Conservation (phyloP, 139 green algal species). For the Microglena sp. region DNA sequence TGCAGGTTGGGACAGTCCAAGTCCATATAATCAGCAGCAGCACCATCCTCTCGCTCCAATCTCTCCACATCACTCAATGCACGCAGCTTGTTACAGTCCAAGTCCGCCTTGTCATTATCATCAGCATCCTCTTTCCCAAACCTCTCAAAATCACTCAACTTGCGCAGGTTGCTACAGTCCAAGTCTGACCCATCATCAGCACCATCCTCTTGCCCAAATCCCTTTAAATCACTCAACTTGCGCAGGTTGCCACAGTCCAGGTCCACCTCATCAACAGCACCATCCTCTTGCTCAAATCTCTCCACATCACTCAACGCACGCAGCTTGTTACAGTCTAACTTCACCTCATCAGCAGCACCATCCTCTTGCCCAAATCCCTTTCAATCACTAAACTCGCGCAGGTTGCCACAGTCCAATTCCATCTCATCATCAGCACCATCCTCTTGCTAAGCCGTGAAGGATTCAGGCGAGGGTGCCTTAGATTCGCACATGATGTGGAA, state of each 20-base stretch:
- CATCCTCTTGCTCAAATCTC: not conserved
- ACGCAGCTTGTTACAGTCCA: too few relatives aligned
- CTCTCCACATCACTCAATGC: too few relatives aligned
- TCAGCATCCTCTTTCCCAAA: too few relatives aligned
- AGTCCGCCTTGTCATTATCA: too few relatives aligned
- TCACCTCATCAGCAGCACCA: not conserved
- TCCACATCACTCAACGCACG: not conserved
- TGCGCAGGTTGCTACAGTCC: too few relatives aligned
- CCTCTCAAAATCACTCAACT: too few relatives aligned
- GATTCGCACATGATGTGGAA: slow-evolving; percentile 10
- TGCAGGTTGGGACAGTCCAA: not conserved
- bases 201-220: too few relatives aligned
- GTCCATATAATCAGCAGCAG: not conserved
- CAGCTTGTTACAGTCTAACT: slow-evolving; percentile 19
- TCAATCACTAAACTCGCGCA: slow-evolving; percentile 20
- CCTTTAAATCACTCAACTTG: not conserved
- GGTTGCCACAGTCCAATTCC: slow-evolving; percentile 76
- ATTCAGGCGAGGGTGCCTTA: slow-evolving; percentile 71
- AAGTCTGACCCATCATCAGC: too few relatives aligned
- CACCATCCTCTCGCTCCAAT: too few relatives aligned
- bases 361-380: too few relatives aligned
- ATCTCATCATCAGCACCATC: slow-evolving; percentile 82
- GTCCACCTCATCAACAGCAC: not conserved
- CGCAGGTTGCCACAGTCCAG: not conserved
- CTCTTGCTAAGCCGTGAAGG: slow-evolving; percentile 79